phyloP scores from a whole-genome alignment of 1,139 yeast species.

The Protomyces lactucae-debilis region DNA sequence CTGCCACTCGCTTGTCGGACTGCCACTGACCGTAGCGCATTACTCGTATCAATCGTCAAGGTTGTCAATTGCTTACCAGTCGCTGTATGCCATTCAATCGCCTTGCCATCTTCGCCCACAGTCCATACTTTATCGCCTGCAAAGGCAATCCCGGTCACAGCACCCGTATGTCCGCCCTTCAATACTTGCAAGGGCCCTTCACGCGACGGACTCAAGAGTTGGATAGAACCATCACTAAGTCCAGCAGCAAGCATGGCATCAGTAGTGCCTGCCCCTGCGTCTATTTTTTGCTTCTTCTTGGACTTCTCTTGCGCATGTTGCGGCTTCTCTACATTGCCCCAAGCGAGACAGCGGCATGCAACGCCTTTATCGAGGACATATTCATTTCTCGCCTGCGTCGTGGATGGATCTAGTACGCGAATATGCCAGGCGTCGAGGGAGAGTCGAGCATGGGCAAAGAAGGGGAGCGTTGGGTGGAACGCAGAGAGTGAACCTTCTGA shows the following conservation, averaged over 20 bases:
- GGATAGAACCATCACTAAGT: slow-evolving; percentile 58
- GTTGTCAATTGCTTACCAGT: neutral
- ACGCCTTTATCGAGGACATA: slow-evolving; percentile 53
- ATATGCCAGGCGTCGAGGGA: slow-evolving; percentile 72
- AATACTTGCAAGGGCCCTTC: slow-evolving; percentile 54
- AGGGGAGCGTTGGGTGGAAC: slow-evolving; percentile 56
- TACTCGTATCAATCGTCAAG: slow-evolving; percentile 34
- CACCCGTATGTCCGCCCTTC: slow-evolving; percentile 49
- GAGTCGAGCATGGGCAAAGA: slow-evolving; percentile 62
- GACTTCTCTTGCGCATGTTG: slow-evolving; percentile 30
- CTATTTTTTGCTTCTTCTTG: slow-evolving; percentile 40
- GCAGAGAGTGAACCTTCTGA: slow-evolving; percentile 30
- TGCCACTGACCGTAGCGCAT: slow-evolving; percentile 30
- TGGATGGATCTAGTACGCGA: slow-evolving; percentile 55
- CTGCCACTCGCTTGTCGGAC: slow-evolving; percentile 53
- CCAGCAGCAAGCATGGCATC: slow-evolving; percentile 56
- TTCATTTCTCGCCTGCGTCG: slow-evolving; percentile 43
- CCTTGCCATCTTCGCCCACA: slow-evolving; percentile 57
- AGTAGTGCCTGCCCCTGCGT: slow-evolving; percentile 34
- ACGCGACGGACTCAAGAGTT: slow-evolving; percentile 64
- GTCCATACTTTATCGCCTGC: slow-evolving; percentile 56
- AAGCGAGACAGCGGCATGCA: slow-evolving; percentile 51
- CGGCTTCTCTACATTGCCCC: slow-evolving; percentile 45
- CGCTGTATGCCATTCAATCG: slow-evolving; percentile 60
- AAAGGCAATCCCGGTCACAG: slow-evolving; percentile 46